A percentile compares a stretch with the other conserved stretches of the same genome.
Conservation (phyloP, 1,284 basidiomycete genomes). For the Naganishia sp. region DNA sequence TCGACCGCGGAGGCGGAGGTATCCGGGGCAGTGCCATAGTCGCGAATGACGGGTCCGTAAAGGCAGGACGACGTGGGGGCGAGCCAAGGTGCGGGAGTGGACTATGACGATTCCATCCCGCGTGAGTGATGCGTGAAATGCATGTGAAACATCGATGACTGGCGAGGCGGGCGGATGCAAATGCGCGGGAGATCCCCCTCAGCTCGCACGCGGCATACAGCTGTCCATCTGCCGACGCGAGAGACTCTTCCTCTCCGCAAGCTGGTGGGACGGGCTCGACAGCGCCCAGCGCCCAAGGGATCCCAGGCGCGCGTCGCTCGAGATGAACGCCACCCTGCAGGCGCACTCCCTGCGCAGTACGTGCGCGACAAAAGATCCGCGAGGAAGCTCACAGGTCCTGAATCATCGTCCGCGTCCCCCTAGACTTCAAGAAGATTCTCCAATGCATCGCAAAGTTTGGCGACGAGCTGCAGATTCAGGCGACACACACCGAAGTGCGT, state of each 20-base stretch:
- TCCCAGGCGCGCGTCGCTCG: background rate
- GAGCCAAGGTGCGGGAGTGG: background rate
- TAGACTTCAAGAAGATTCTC: slow-evolving; percentile 50
- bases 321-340: slow-evolving; percentile 30
- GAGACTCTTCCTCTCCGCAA: background rate
- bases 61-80: background rate
- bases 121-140: no score
- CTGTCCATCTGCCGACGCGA: background rate
- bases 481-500: slow-evolving; percentile 41
- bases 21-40: background rate
- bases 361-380: background rate
- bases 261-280: background rate
- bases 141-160: slow-evolving; percentile 6
- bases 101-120: background rate
- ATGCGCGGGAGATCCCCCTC: background rate
- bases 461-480: slow-evolving; percentile 52
- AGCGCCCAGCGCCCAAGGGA: no score
- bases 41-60: no score
- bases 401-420: background rate
- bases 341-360: slow-evolving; percentile 28
- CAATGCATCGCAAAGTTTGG: slow-evolving; percentile 52
- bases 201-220: no score
- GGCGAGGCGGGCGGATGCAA: slow-evolving; percentile 2
- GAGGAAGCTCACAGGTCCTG: background rate
- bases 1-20: slow-evolving; percentile 2